Conservation (phyloP, 768 basidiomycete species). For the Cubamyces lactineus region DNA sequence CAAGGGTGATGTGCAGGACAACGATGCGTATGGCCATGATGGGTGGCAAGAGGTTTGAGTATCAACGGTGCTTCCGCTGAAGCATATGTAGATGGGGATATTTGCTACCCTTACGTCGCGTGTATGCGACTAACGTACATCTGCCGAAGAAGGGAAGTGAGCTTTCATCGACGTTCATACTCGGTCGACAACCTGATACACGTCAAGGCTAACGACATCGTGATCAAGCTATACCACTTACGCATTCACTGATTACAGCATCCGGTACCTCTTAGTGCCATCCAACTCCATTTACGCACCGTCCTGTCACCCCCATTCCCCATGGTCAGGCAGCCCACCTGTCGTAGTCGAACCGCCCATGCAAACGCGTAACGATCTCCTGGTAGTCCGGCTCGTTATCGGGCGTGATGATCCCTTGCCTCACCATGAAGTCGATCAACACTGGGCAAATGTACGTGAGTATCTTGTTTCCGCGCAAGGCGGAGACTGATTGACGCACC, state of each 20-base stretch:
- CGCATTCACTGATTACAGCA: background rate
- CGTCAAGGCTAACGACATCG: background rate
- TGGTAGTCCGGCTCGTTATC: constrained; percentile 86
- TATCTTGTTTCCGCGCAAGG: background rate
- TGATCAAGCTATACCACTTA: background rate
- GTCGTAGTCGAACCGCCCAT: constrained; percentile 69
- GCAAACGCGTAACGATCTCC: constrained; percentile 76
- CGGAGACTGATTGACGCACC: constrained; percentile 47
- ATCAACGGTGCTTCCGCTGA: background rate
- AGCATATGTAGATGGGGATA: background rate
- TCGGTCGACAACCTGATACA: background rate
- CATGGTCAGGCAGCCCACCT: constrained; percentile 18
- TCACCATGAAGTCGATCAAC: constrained; percentile 86
- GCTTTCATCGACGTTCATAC: background rate
- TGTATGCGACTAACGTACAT: background rate
- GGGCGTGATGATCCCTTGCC: constrained; percentile 82
- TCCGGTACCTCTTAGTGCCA: background rate
- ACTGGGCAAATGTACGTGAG: constrained; percentile 48
- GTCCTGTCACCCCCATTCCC: background rate
- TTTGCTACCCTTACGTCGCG: background rate
- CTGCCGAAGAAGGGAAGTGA: constrained; percentile 9
- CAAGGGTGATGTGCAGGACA: constrained; percentile 17
- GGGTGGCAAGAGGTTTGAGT: background rate
- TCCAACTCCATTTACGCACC: too few species aligned
- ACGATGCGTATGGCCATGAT: constrained; percentile 17